Percentiles rank a stretch among this genome's conserved stretches.
Evolutionary conservation across 768 basidiomycete species (phyloP).

Genomic region (Kwoniella europaea): DNA sequence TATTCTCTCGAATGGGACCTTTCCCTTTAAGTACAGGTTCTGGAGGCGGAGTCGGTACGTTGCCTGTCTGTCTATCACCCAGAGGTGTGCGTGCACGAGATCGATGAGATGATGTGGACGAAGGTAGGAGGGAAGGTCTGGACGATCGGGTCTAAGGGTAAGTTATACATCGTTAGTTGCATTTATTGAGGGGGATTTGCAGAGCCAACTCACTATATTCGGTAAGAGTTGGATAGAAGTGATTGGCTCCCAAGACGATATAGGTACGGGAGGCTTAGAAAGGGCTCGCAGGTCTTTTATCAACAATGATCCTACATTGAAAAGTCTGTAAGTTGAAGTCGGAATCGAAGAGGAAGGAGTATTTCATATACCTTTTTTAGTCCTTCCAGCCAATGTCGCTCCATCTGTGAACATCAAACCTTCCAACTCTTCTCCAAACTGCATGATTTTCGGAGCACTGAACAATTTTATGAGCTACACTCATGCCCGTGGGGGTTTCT

Average conservation of each 20-base stretch:
- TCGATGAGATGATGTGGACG: constrained; percentile 6
- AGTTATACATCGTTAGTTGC: background rate
- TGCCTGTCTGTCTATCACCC: constrained; percentile 14
- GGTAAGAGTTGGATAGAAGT: constrained; percentile 14
- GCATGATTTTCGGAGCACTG: constrained; percentile 24
- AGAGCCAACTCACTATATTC: background rate
- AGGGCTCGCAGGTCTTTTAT: constrained; percentile 29
- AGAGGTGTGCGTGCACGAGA: constrained; percentile 4
- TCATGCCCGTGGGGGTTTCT: background rate
- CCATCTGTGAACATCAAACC: constrained; percentile 28
- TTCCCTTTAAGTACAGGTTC: constrained; percentile 3
- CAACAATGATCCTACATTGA: constrained; percentile 8
- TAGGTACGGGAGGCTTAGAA: constrained; percentile 6
- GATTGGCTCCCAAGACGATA: constrained; percentile 15
- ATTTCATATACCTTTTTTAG: constrained; percentile 13
- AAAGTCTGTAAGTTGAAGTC: background rate
- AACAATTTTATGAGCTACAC: background rate
- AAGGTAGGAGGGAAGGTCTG: constrained; percentile 1
- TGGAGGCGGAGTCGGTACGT: constrained; percentile 12
- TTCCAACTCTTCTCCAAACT: constrained; percentile 14
- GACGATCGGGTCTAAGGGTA: constrained; percentile 6
- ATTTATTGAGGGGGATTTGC: too few species aligned
- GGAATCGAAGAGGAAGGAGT: too few species aligned
- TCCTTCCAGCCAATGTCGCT: constrained; percentile 23
- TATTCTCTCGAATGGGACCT: background rate